phyloP scores from a whole-genome alignment of 1,139 yeast genomes.

The Debaryomyces robertsiae region DNA sequence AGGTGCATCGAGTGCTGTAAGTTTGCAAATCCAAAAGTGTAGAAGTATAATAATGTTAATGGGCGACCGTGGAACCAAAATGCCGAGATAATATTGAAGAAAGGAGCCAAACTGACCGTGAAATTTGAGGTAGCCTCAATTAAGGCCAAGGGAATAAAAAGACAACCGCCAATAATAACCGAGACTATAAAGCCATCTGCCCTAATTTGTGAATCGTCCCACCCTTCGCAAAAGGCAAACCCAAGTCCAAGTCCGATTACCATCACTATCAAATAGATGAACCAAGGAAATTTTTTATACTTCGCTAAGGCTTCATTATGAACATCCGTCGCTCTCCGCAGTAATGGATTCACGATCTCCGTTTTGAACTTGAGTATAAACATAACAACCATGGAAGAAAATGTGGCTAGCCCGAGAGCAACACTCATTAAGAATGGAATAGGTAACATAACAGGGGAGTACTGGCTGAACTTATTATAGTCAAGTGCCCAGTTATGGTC shows the following conservation, averaged over 20 bases:
- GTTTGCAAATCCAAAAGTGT: slow-evolving; percentile 52
- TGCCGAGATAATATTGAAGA: slow-evolving; percentile 49
- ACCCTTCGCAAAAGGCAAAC: slow-evolving; percentile 40
- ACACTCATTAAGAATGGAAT: slow-evolving; percentile 18
- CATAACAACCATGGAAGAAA: slow-evolving; percentile 14
- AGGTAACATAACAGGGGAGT: slow-evolving; percentile 40
- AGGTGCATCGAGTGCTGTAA: slow-evolving; percentile 57
- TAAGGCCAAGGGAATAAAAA: slow-evolving; percentile 47
- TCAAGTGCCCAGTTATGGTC: slow-evolving; percentile 40
- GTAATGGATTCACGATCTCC: slow-evolving; percentile 49
- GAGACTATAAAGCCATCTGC: slow-evolving; percentile 43
- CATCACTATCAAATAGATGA: slow-evolving; percentile 57
- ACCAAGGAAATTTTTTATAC: slow-evolving; percentile 67
- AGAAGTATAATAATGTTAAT: slow-evolving; percentile 50
- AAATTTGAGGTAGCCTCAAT: slow-evolving; percentile 46
- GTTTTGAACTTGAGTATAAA: slow-evolving; percentile 15
- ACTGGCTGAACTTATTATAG: slow-evolving; percentile 42
- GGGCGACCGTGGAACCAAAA: slow-evolving; percentile 53
- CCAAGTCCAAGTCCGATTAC: slow-evolving; percentile 42
- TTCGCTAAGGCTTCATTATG: slow-evolving; percentile 63
- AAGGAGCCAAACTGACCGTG: slow-evolving; percentile 48
- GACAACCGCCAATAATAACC: slow-evolving; percentile 41
- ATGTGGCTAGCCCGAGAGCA: slow-evolving; percentile 17
- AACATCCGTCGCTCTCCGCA: slow-evolving; percentile 49
- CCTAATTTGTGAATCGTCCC: slow-evolving; percentile 48